A percentile compares a stretch with the other conserved stretches of the same genome.
Evolutionary conservation across 352 stramenopile species (phyloP).

Genomic region (Paralagenidium karlingii): DNA sequence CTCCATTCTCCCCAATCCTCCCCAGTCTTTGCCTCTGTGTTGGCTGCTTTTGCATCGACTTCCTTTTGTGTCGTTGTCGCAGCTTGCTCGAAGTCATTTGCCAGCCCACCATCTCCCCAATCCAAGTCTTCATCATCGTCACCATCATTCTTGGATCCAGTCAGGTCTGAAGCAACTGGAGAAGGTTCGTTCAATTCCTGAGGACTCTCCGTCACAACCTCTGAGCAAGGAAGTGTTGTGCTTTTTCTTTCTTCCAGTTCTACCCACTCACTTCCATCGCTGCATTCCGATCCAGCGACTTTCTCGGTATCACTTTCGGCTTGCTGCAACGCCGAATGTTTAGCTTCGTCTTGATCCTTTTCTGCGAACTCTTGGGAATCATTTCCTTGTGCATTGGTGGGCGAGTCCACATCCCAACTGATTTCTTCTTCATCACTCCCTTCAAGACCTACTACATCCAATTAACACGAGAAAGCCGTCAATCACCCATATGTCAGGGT

Average conservation of each 20-base stretch:
- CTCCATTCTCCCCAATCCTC: conserved; percentile 64
- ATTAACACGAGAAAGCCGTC: conserved; percentile 2
- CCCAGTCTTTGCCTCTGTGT: no score
- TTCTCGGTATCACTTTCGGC: conserved; percentile 2
- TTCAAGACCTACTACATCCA: conserved; percentile 20
- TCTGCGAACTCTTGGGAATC: conserved; percentile 28
- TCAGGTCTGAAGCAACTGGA: not conserved
- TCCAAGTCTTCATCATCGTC: conserved; percentile 35
- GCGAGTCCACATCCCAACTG: conserved; percentile 51
- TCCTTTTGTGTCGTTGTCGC: conserved; percentile 12
- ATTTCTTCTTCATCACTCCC: conserved; percentile 61
- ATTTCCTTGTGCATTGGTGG: conserved; percentile 17
- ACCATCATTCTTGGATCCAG: conserved; percentile 8
- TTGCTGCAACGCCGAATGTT: not conserved
- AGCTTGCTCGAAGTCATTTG: conserved; percentile 5
- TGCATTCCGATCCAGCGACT: conserved; percentile 20
- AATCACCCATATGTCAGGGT: not conserved
- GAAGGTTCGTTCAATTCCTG: not conserved
- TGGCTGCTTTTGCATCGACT: no score
- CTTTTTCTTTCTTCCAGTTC: conserved; percentile 27
- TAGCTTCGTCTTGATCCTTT: conserved; percentile 3
- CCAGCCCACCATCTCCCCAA: conserved; percentile 44
- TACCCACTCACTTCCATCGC: conserved; percentile 52
- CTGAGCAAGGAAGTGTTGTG: not conserved
- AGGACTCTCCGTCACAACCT: conserved; percentile 8